phyloP scores from a whole-genome alignment of 345 rosid species.

The Arabis alpina region DNA sequence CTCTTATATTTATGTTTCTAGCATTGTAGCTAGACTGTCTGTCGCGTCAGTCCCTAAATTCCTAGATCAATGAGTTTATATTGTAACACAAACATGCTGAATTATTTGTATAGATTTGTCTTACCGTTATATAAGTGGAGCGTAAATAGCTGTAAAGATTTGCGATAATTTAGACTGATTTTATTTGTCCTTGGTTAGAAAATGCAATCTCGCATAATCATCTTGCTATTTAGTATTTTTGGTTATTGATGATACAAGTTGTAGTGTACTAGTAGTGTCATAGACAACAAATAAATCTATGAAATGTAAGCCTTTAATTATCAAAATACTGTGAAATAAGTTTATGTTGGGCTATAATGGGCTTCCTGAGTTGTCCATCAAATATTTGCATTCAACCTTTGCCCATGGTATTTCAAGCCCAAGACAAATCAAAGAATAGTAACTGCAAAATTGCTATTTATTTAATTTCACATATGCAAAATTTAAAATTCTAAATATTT shows the following conservation, averaged over 20 bases:
- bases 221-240: too few relatives aligned
- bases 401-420: neutral
- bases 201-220: too few relatives aligned
- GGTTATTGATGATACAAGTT: too few relatives aligned
- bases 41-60: neutral
- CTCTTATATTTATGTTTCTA: neutral
- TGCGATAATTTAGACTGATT: too few relatives aligned
- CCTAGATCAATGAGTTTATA: too few relatives aligned
- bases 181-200: too few relatives aligned
- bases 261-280: too few relatives aligned
- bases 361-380: neutral
- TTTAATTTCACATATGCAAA: neutral
- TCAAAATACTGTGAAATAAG: neutral
- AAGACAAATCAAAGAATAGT: neutral
- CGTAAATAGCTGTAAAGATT: too few relatives aligned
- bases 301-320: neutral
- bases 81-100: too few relatives aligned
- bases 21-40: neutral
- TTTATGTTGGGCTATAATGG: slow-evolving; percentile 20
- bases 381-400: neutral
- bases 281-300: too few relatives aligned
- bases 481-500: neutral
- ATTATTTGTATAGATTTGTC: too few relatives aligned
- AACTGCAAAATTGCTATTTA: neutral
- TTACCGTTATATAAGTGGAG: too few relatives aligned